These are phyloP conservation scores for Rubus idaeus DNA, from an alignment of 306 rosid genomes.

Conservation along the genomic window DNA sequence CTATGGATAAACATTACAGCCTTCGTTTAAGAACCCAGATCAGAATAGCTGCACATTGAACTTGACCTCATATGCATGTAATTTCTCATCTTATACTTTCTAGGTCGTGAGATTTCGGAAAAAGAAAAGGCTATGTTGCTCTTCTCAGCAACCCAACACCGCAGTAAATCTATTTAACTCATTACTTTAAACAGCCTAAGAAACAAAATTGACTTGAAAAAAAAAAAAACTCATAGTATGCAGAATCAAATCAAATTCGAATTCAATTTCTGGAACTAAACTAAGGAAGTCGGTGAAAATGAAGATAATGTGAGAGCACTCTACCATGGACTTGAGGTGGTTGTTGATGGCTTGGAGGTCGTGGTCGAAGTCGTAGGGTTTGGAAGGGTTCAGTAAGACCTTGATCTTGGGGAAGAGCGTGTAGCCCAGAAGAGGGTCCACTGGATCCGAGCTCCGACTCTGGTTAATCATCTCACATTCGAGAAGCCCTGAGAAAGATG, in stretches of 20 bases:
- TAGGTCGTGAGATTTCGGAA: neutral
- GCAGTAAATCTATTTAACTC: neutral
- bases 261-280: too few relatives aligned
- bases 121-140: neutral
- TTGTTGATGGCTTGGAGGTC: constrained; percentile 50
- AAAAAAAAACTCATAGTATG: too few relatives aligned
- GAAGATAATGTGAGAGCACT: too few relatives aligned
- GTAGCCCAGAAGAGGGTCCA: constrained; percentile 57
- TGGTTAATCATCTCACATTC: constrained; percentile 30
- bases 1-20: neutral
- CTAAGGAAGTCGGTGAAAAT: too few relatives aligned
- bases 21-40: too few relatives aligned
- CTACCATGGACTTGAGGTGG: constrained; percentile 63
- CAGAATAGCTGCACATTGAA: too few relatives aligned
- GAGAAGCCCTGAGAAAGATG: neutral
- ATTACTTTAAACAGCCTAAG: neutral
- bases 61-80: neutral
- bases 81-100: too few relatives aligned
- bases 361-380: constrained; percentile 32
- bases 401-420: constrained; percentile 44
- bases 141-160: neutral
- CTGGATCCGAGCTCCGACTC: constrained; percentile 15
- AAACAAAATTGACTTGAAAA: too few relatives aligned
- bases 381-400: constrained; percentile 22
- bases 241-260: too few relatives aligned